Base-by-base conservation (phyloP, 805 yeast species). In the Suhomyces vadensis region DNA sequence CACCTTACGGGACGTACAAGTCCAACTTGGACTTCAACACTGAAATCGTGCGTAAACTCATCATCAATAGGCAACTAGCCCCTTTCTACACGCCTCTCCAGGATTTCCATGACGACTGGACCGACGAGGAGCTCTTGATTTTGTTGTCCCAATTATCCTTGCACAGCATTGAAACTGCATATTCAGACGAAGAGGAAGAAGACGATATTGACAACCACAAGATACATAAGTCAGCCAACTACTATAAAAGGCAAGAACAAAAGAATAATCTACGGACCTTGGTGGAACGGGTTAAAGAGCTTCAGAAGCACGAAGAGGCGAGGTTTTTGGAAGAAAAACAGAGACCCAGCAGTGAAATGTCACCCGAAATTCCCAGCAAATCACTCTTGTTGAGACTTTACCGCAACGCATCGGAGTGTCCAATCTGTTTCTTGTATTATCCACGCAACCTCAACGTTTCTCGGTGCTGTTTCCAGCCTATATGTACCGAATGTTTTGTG, bases 401-500 rank as follows among this genome's bases (percentile, higher is more conserved):
- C 67, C 69, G 80, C 42, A 68, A 79, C 45, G 81, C 88, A 3
- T 66, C 75, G 23, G 99, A 94, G 57, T 92, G 99, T 61, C 98
- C 99, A 7, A 92, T 92, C 51, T 92, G 99, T 60, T 92, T 92
- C 61, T 73, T 94, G 7, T 87, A 77, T 59, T 90, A 84, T 64
- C 97, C 98, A 1, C 74, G 78, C 21, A 78, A 81, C 54, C 64
- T 91, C 49, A 94, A 94, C 66, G 63, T 77, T 42, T 84, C 96
- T 6, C 74, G 95, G 36, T 92, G 99, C 64, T 92, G 99, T 63
- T 78, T 79, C 39, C 98, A 92, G 62, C 91, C 95, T 1, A 90
- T 92, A 16, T 94, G 99, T 66, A 78, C 96, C 1, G 98, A 92
- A 65, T 92, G 99, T 61, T 94, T 92, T 76, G 97, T 92, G 8